These are phyloP conservation scores for Xylaria sp. DNA, from an alignment of 2,329 filamentous ascomycete genomes.

Conservation along the genomic window DNA sequence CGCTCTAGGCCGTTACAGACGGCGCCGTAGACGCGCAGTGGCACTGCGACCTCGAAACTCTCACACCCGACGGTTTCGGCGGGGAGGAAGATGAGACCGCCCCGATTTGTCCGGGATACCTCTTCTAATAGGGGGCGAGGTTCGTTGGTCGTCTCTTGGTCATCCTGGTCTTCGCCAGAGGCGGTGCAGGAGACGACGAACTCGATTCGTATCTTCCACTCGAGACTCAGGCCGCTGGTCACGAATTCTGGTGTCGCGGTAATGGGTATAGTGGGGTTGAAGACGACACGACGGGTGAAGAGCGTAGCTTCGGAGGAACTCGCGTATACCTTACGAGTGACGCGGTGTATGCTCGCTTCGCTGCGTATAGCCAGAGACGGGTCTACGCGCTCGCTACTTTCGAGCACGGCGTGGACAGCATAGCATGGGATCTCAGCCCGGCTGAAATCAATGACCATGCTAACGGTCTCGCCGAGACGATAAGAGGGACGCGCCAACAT, in stretches of 20 bases:
- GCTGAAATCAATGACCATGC: conserved; percentile 77
- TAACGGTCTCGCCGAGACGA: conserved; percentile 80
- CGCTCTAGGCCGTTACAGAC: conserved; percentile 52
- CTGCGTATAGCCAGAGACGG: conserved; percentile 76
- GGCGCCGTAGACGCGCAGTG: conserved; percentile 71
- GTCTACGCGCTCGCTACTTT: conserved; percentile 81
- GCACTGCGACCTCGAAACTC: conserved; percentile 85
- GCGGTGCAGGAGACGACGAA: conserved; percentile 70
- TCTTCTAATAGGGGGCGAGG: conserved; percentile 65
- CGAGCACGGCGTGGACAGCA: conserved; percentile 75
- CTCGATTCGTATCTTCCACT: conserved; percentile 86
- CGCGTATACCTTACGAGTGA: conserved; percentile 76
- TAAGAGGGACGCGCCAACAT: conserved; percentile 85
- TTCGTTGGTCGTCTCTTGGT: conserved; percentile 23
- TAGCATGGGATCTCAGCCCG: conserved; percentile 76
- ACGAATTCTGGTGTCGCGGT: conserved; percentile 85
- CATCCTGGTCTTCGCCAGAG: conserved; percentile 3
- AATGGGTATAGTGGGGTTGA: conserved; percentile 76
- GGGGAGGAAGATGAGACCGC: conserved; percentile 66
- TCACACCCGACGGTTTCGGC: conserved; percentile 75
- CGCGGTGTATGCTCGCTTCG: conserved; percentile 77
- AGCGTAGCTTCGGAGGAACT: conserved; percentile 76
- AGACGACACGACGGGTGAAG: conserved; percentile 72
- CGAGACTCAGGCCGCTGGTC: conserved; percentile 78
- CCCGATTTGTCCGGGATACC: conserved; percentile 72